Base-by-base conservation (phyloP, 306 rosid genomes). In the Myrica gale region DNA sequence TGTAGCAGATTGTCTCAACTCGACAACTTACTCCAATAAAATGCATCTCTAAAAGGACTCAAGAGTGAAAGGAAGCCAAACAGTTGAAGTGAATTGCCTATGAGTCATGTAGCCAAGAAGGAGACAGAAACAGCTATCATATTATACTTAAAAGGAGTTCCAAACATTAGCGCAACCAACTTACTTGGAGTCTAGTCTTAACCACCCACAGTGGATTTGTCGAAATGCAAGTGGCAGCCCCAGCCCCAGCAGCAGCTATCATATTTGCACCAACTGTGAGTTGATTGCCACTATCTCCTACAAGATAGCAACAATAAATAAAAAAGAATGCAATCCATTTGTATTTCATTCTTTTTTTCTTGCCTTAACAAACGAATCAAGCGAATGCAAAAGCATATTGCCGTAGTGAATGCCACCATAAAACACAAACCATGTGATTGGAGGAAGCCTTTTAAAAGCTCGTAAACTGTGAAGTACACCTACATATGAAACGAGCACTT, bases 201-300 rank as follows among this genome's bases (percentile, higher is more conserved):
- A 95, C 97, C 83, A 95, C 99, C 99, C 99, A 95, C 84, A 95
- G 78, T 41, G 99, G 99, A 86, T 95, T 95, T 55, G 96, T 92
- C 63, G 93, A 61, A 77, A 92, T 77, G 50, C 97, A 87, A 43
- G 99, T 95, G 77, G 96, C 91, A 9, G 90, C 97, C 72, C 99
- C 99, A n/a, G 97, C 99, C 32, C 92, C 89, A 19, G 97, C 92
- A 73, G 99, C 99, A 74, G 93, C 97, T 39, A 89, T 75, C 89
- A 95, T 85, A 79, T 95, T 82, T 76, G 71, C 84, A 63, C 91
- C 80, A 74, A 93, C 73, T 19, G 97, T 78, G 77, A 92, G 96
- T 77, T 92, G 81, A 16, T 79, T 60, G 42, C 72, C 71, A 44
- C 82, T 87, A 78, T 84, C 85, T 78, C 63, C 86, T 70, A 73